Evolutionary conservation across 768 basidiomycete species (phyloP).

Genomic region (Hericium rajendrae): DNA sequence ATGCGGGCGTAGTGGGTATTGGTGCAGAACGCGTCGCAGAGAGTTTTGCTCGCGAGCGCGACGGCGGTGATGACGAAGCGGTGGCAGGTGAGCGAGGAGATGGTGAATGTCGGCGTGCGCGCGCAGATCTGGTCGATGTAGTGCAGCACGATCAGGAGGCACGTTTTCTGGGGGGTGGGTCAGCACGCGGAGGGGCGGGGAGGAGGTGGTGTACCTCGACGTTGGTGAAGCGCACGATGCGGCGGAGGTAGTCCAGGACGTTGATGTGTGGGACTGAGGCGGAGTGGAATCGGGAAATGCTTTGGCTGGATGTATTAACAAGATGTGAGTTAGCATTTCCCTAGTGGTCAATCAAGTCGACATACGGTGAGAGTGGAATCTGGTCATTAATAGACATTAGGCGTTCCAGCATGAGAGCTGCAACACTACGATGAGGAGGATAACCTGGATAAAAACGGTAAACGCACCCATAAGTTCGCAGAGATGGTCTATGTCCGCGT

Average conservation of each 20-base stretch:
- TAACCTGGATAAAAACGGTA: constrained; percentile 3
- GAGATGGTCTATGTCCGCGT: constrained; percentile 73
- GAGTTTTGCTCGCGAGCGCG: constrained; percentile 86
- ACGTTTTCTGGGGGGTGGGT: constrained; percentile 47
- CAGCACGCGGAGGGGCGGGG: not conserved
- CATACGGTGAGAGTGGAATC: constrained; percentile 78
- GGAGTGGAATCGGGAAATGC: constrained; percentile 94
- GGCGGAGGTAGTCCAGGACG: constrained; percentile 86
- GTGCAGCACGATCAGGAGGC: constrained; percentile 73
- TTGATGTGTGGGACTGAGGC: constrained; percentile 81
- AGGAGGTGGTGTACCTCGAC: constrained; percentile 60
- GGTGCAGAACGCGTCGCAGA: constrained; percentile 93
- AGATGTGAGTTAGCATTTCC: constrained; percentile 5
- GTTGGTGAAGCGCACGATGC: constrained; percentile 92
- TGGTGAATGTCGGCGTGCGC: constrained; percentile 78
- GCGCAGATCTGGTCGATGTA: constrained; percentile 93
- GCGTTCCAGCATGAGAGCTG: constrained; percentile 94
- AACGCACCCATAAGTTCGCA: constrained; percentile 79
- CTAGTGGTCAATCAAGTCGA: not conserved
- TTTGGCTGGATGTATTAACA: constrained; percentile 42
- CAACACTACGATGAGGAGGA: constrained; percentile 10
- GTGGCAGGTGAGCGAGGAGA: constrained; percentile 94
- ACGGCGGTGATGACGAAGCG: constrained; percentile 94
- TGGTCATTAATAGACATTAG: constrained; percentile 94
- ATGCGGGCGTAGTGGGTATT: constrained; percentile 94